A percentile compares a stretch with the other conserved stretches of the same genome.
These are phyloP conservation scores for Suhomyces coccinellae DNA, from an alignment of 1,139 yeast species.

Conservation along the genomic window DNA sequence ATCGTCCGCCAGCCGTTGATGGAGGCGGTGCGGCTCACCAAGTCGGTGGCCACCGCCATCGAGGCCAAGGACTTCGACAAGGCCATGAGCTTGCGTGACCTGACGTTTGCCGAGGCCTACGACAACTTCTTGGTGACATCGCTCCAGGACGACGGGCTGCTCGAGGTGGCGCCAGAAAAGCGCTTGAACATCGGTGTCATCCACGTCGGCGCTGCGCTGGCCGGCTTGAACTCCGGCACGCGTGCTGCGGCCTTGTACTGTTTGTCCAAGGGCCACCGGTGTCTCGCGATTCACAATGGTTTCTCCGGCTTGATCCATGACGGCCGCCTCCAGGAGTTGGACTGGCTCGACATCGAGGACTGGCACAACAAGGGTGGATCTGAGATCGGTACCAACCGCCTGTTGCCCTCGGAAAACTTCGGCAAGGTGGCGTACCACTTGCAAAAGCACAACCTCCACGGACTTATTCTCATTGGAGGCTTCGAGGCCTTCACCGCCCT, in stretches of 20 bases:
- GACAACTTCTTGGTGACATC: constrained; percentile 68
- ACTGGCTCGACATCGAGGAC: constrained; percentile 70
- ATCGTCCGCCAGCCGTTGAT: constrained; percentile 68
- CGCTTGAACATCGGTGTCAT: constrained; percentile 72
- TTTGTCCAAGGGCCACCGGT: constrained; percentile 72
- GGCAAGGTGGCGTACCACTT: constrained; percentile 78
- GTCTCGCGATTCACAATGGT: constrained; percentile 74
- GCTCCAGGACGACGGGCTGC: constrained; percentile 66
- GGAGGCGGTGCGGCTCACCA: constrained; percentile 70
- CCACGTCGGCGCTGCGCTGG: constrained; percentile 83
- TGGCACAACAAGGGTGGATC: constrained; percentile 81
- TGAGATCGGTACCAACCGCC: constrained; percentile 78
- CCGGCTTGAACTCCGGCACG: constrained; percentile 78
- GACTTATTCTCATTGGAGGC: constrained; percentile 74
- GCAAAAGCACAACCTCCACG: constrained; percentile 71
- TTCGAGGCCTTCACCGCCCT: constrained; percentile 76
- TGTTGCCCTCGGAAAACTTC: constrained; percentile 63
- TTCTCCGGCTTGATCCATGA: constrained; percentile 77
- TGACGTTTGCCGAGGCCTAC: constrained; percentile 72
- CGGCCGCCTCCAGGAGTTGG: constrained; percentile 60
- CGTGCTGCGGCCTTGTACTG: constrained; percentile 74
- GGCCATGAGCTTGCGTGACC: constrained; percentile 68
- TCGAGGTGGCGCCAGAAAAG: constrained; percentile 37
- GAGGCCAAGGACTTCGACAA: constrained; percentile 58
- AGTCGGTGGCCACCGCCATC: constrained; percentile 69